A percentile compares a stretch with the other conserved stretches of the same genome.
Evolutionary conservation across 768 basidiomycete species (phyloP).

Genomic region (Hypsizygus marmoreus): DNA sequence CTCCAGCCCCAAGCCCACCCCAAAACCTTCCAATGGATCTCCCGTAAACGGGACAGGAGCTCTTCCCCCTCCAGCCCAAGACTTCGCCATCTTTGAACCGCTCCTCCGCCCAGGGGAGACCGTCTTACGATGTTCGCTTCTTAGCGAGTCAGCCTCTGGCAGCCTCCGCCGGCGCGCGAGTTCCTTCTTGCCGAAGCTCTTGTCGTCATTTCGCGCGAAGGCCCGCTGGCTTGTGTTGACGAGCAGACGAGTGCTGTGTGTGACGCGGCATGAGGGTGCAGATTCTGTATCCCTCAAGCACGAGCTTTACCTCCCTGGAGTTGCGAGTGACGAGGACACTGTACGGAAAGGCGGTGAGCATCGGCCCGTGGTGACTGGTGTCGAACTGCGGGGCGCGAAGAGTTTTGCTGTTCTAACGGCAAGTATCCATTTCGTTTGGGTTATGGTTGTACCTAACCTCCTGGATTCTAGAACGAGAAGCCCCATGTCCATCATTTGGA

Average conservation of each 20-base stretch:
- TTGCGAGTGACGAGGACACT: background rate
- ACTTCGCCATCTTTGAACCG: too few species aligned
- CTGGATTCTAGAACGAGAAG: too few species aligned
- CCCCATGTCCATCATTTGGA: too few species aligned
- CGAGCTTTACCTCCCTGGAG: constrained; percentile 2
- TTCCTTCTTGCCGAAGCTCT: constrained; percentile 12
- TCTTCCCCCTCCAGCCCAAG: too few species aligned
- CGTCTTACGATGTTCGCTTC: too few species aligned
- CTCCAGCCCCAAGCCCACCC: too few species aligned
- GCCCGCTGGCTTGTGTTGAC: constrained; percentile 14
- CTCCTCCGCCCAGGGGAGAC: too few species aligned
- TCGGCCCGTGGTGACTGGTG: background rate
- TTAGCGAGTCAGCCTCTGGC: too few species aligned
- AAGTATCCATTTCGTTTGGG: too few species aligned
- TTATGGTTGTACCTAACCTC: too few species aligned
- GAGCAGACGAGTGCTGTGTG: constrained; percentile 14
- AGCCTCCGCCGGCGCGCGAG: constrained; percentile 1
- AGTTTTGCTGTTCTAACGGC: constrained; percentile 11
- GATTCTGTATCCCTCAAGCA: constrained; percentile 10
- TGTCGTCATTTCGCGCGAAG: constrained; percentile 13
- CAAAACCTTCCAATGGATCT: too few species aligned
- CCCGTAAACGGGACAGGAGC: too few species aligned
- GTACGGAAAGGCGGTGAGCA: background rate
- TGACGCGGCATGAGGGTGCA: constrained; percentile 5
- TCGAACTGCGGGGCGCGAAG: constrained; percentile 8